Percentiles rank a stretch among this genome's conserved stretches.
Conservation (phyloP, 495 filamentous ascomycete genomes). For the Oidiodendron maius region DNA sequence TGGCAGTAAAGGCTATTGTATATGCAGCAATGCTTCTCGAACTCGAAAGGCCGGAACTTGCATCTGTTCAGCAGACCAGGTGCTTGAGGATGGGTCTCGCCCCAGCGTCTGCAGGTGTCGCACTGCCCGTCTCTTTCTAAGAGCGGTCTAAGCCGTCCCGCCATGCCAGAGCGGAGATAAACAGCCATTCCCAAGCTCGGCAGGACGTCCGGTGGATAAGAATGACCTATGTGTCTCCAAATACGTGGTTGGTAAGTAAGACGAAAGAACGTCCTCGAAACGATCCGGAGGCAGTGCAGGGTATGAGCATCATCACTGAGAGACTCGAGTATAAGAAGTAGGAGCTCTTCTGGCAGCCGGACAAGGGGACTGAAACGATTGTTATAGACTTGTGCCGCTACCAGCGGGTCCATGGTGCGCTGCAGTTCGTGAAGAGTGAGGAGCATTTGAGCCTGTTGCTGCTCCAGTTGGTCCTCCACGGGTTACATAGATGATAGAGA, state of each 20-base stretch:
- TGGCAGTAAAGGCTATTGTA: not conserved
- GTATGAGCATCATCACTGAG: not conserved
- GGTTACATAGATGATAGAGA: not conserved
- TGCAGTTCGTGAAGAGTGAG: too few species aligned
- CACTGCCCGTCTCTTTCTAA: not conserved
- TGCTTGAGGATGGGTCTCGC: not conserved
- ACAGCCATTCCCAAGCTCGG: not conserved
- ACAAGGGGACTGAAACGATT: not conserved
- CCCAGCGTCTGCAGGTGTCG: not conserved
- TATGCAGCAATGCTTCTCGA: not conserved
- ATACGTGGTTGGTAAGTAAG: not conserved
- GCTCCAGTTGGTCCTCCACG: not conserved
- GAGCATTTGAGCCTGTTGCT: not conserved
- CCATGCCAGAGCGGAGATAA: not conserved
- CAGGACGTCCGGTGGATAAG: not conserved
- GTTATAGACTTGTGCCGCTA: not conserved
- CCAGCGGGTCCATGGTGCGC: not conserved
- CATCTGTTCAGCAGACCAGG: not conserved
- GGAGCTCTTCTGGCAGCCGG: not conserved
- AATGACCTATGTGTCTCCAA: not conserved
- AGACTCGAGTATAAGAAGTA: not conserved
- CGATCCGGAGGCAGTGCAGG: not conserved
- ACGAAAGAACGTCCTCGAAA: not conserved
- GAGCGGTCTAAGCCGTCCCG: not conserved
- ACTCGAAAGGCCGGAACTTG: not conserved